phyloP scores from a whole-genome alignment of 805 yeast genomes.

The Hanseniaspora taiwanica region DNA sequence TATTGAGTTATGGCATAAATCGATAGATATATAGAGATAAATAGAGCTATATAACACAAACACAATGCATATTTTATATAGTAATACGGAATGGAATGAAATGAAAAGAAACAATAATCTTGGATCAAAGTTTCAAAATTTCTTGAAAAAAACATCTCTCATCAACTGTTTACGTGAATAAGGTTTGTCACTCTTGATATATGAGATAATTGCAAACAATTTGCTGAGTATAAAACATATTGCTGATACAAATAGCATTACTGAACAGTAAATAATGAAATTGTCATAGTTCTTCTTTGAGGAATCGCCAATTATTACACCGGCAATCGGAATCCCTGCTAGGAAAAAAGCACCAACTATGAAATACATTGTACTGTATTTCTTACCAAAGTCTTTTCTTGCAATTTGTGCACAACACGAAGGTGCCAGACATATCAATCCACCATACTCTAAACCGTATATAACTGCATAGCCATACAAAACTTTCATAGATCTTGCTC shows the following conservation, averaged over 20 bases:
- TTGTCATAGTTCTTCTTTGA: slow-evolving; percentile 23
- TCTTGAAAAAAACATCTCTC: not conserved
- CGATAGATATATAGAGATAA: too few species aligned
- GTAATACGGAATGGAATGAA: too few species aligned
- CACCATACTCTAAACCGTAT: slow-evolving; percentile 42
- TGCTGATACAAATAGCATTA: slow-evolving; percentile 19
- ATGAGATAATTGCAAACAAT: not conserved
- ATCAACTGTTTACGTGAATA: not conserved
- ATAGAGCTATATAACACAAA: too few species aligned
- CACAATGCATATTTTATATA: too few species aligned
- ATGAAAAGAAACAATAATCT: too few species aligned
- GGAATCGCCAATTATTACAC: slow-evolving; percentile 33
- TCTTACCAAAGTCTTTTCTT: slow-evolving; percentile 38
- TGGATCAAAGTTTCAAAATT: too few species aligned
- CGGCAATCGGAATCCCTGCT: slow-evolving; percentile 36
- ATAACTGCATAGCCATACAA: slow-evolving; percentile 31
- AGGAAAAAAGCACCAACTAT: slow-evolving; percentile 44
- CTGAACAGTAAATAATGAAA: slow-evolving; percentile 25
- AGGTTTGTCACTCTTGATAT: too few species aligned
- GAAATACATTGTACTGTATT: slow-evolving; percentile 45
- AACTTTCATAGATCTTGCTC: slow-evolving; percentile 18
- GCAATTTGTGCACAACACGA: slow-evolving; percentile 48
- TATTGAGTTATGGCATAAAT: too few species aligned
- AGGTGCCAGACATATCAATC: slow-evolving; percentile 41
- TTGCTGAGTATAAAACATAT: not conserved